Evolutionary conservation across 805 yeast species (phyloP).

Genomic region (Kazachstania africana): DNA sequence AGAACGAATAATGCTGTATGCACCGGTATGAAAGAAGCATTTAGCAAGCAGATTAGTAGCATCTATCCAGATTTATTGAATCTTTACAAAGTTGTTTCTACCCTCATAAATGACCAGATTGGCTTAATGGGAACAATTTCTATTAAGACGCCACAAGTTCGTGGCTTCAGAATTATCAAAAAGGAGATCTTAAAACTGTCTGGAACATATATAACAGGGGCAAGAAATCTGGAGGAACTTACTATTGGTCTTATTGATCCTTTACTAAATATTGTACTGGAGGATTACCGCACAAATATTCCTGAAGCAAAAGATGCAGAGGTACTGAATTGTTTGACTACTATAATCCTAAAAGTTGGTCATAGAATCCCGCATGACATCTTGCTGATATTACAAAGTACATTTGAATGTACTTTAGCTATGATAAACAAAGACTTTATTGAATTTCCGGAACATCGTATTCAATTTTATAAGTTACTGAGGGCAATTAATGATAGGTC

Average conservation of each 20-base stretch:
- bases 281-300: constrained; percentile 72
- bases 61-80: constrained; percentile 81
- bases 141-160: constrained; percentile 80
- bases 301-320: constrained; percentile 96
- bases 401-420: constrained; percentile 78
- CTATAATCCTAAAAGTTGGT: constrained; percentile 76
- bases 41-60: constrained; percentile 67
- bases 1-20: constrained; percentile 92
- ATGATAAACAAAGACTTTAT: constrained; percentile 89
- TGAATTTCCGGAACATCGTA: constrained; percentile 90
- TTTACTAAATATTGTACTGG: constrained; percentile 65
- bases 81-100: constrained; percentile 72
- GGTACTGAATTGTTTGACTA: constrained; percentile 81
- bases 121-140: constrained; percentile 68
- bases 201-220: constrained; percentile 74
- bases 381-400: constrained; percentile 69
- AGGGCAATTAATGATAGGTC: constrained; percentile 31
- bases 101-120: constrained; percentile 65
- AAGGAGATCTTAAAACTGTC: constrained; percentile 79
- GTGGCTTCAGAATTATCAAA: constrained; percentile 86
- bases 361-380: constrained; percentile 65
- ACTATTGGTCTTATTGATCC: constrained; percentile 71
- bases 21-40: constrained; percentile 80
- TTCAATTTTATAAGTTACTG: constrained; percentile 33
- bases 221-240: constrained; percentile 69